phyloP scores from a whole-genome alignment of 352 stramenopile genomes.

The Pseudoperonospora humuli region DNA sequence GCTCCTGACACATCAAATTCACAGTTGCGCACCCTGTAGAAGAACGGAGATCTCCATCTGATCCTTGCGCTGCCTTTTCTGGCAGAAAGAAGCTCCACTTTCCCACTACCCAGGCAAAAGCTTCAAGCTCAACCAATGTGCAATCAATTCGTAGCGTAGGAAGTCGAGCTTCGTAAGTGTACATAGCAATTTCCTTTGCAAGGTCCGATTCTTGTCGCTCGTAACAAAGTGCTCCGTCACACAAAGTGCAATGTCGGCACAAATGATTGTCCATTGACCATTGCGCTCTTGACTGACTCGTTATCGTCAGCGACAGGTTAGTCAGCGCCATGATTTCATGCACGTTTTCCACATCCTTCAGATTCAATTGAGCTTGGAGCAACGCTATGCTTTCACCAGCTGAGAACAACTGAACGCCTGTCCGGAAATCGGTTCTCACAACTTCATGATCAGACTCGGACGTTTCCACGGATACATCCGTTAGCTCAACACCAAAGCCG shows the following conservation, averaged over 20 bases:
- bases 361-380: constrained; percentile 24
- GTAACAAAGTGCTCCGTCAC: constrained; percentile 11
- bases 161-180: constrained; percentile 49
- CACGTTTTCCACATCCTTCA: constrained; percentile 11
- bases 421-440: constrained; percentile 29
- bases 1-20: constrained; percentile 28
- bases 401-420: constrained; percentile 34
- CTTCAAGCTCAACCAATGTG: constrained; percentile 51
- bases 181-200: constrained; percentile 53
- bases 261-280: constrained; percentile 41
- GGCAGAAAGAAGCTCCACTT: constrained; percentile 79
- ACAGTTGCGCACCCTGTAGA: constrained; percentile 12
- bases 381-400: constrained; percentile 17
- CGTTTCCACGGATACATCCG: constrained; percentile 25
- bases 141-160: constrained; percentile 43
- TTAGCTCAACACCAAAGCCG: constrained; percentile 45
- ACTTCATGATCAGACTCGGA: constrained; percentile 27
- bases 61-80: constrained; percentile 15
- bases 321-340: constrained; percentile 42
- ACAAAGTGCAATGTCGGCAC: constrained; percentile 32
- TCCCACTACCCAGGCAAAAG: constrained; percentile 52
- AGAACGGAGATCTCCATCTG: constrained; percentile 26
- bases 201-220: constrained; percentile 13
- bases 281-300: constrained; percentile 40
- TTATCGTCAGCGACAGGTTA: constrained; percentile 28